phyloP scores from a whole-genome alignment of 768 basidiomycete genomes.

The Boletellus emodensis region DNA sequence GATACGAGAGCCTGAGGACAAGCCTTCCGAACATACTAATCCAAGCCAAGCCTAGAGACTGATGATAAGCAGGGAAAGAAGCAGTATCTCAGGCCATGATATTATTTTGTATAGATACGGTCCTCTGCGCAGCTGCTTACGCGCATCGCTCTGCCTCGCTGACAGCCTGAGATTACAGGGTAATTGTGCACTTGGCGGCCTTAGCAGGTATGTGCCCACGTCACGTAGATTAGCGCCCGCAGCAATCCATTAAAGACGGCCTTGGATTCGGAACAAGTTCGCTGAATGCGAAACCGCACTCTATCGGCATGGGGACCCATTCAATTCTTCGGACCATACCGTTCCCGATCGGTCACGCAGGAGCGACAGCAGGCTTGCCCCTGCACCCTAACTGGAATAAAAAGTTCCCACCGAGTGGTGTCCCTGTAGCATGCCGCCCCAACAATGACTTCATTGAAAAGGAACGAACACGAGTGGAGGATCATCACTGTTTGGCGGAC shows the following conservation, averaged over 20 bases:
- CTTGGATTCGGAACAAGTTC: neutral
- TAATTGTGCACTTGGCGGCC: neutral
- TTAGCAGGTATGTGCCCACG: neutral
- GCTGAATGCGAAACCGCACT: neutral
- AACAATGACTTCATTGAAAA: constrained; percentile 8
- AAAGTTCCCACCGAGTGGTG: constrained; percentile 2
- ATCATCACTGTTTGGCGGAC: constrained; percentile 7
- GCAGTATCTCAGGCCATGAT: neutral
- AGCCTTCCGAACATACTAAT: no score
- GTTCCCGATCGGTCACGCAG: neutral
- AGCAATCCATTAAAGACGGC: neutral
- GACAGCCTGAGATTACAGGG: constrained; percentile 15
- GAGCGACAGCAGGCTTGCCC: neutral
- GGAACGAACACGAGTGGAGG: neutral
- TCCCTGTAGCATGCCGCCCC: constrained; percentile 3
- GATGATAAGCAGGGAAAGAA: no score
- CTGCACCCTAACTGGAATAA: neutral
- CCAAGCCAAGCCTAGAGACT: no score
- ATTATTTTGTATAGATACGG: neutral
- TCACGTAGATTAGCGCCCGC: neutral
- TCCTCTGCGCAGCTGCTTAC: neutral
- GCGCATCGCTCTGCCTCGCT: neutral
- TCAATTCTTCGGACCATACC: neutral
- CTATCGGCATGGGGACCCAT: neutral
- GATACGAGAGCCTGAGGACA: no score